Evolutionary conservation across 2,329 filamentous ascomycete species (phyloP), one percentile per base, ranked within the genome.

Genomic region (Zalaria sp.): DNA sequence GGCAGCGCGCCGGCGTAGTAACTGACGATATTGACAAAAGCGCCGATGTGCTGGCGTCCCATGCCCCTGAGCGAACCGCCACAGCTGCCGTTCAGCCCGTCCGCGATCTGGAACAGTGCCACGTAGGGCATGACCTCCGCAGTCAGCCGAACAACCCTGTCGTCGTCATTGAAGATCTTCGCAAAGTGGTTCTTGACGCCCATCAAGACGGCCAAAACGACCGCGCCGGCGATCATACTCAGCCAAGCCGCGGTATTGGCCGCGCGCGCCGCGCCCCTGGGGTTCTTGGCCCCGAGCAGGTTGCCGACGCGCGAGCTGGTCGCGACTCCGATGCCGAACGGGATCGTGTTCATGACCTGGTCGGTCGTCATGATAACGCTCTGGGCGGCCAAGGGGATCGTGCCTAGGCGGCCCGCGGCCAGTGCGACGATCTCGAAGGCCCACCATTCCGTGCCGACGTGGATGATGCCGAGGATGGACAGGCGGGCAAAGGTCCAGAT

Each of bases 371-470:
- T 93, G 57, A 93, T 87, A 25, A 93, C 83, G 38, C 77, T 83
- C 59, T 93, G 86, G 0, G 86, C 83, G 1, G 86, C 86, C 0
- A 93, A 69, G 0, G 84, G 73, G 29, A 87, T 64, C 0, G 83
- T 88, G 3, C 87, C 87, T 0, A 93, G 72, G 31, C 79, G 73
- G 1, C 86, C 86, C 4, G 86, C 85, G 2, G 82, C 83, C 0
- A 93, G 72, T 1, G 85, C 84, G 2, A 93, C 84, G 49, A 93
- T 89, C 61, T 93, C 86, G 52, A 93, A 93, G 0, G 86, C 87
- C 86, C 86, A 93, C 86, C 85, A 93, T 61, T 93, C 87, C 0
- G 85, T 91, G 3, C 84, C 87, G 4, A 93, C 83, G 48, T 93
- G 86, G 3, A 93, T 63, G 35, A 93, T 69, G 0, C 86, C 87